Evolutionary conservation across 2,329 filamentous ascomycete species (phyloP).

Genomic region (Immersiporthe knoxdaviesiana): DNA sequence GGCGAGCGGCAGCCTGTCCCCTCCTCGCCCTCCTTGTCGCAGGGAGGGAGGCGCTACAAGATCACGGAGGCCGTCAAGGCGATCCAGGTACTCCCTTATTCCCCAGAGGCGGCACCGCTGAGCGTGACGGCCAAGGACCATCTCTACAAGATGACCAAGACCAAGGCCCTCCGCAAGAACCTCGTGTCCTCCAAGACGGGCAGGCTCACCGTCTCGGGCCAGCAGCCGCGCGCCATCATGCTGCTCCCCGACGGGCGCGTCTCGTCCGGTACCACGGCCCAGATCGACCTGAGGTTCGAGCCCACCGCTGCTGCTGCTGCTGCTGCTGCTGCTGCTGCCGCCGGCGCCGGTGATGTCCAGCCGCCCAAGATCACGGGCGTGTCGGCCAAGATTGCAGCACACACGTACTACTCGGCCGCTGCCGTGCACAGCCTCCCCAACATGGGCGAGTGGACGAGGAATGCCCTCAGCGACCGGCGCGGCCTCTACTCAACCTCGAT

Average conservation of each 20-base stretch:
- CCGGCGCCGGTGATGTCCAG: constrained; percentile 42
- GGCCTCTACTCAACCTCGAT: constrained; percentile 52
- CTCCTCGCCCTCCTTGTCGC: too few relatives aligned
- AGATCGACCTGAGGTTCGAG: constrained; percentile 52
- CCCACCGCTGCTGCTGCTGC: constrained; percentile 44
- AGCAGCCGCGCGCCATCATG: constrained; percentile 53
- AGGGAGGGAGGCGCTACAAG: constrained; percentile 30
- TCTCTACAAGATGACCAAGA: constrained; percentile 53
- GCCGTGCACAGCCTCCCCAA: constrained; percentile 54
- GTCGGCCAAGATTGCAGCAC: constrained; percentile 54
- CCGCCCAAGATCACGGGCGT: constrained; percentile 55
- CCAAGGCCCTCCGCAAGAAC: constrained; percentile 57
- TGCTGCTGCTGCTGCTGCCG: constrained; percentile 38
- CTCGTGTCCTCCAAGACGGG: constrained; percentile 57
- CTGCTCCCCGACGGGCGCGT: constrained; percentile 53
- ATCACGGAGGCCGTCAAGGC: constrained; percentile 48
- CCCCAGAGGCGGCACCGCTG: constrained; percentile 55
- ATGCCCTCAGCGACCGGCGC: constrained; percentile 45
- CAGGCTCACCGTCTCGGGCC: constrained; percentile 48
- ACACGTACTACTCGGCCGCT: constrained; percentile 55
- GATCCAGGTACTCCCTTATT: constrained; percentile 57
- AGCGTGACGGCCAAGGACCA: constrained; percentile 51
- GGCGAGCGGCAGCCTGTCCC: constrained; percentile 35
- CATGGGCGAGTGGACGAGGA: constrained; percentile 48
- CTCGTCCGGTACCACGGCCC: constrained; percentile 47